These are phyloP conservation scores for Leccinum angustisporum DNA, from an alignment of 1,284 basidiomycete genomes.

Conservation along the genomic window DNA sequence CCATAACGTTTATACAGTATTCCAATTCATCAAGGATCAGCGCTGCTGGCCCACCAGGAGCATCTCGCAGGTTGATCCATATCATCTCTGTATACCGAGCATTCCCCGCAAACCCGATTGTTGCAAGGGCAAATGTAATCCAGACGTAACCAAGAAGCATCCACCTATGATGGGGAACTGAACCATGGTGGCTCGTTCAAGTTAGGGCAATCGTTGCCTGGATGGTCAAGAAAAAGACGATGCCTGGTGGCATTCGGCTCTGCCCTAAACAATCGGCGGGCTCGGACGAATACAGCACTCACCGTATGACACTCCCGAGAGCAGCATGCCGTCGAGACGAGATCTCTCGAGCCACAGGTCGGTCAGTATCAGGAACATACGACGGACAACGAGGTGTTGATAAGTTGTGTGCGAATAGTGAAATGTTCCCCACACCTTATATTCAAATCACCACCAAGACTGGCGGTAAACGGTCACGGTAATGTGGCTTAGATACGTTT, in stretches of 20 bases:
- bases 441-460: no score
- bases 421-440: no score
- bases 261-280: background rate
- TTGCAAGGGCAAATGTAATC: constrained; percentile 33
- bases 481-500: no score
- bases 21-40: constrained; percentile 20
- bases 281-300: background rate
- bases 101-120: constrained; percentile 33
- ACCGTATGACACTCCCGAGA: constrained; percentile 16
- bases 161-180: background rate
- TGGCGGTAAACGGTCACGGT: no score
- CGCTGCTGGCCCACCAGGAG: constrained; percentile 21
- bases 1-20: constrained; percentile 28
- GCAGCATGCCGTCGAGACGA: constrained; percentile 14
- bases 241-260: constrained; percentile 5
- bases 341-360: no score
- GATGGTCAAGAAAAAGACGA: constrained; percentile 12
- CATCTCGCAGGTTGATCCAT: constrained; percentile 33
- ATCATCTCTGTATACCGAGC: constrained; percentile 35
- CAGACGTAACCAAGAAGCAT: constrained; percentile 23
- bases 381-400: no score
- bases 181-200: background rate
- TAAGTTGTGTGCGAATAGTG: no score
- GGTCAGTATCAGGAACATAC: no score
- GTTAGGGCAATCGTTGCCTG: background rate